Evolutionary conservation across 1,284 basidiomycete genomes (phyloP), one percentile per base, ranked within the genome.

Genomic region (Irpex lacteus): DNA sequence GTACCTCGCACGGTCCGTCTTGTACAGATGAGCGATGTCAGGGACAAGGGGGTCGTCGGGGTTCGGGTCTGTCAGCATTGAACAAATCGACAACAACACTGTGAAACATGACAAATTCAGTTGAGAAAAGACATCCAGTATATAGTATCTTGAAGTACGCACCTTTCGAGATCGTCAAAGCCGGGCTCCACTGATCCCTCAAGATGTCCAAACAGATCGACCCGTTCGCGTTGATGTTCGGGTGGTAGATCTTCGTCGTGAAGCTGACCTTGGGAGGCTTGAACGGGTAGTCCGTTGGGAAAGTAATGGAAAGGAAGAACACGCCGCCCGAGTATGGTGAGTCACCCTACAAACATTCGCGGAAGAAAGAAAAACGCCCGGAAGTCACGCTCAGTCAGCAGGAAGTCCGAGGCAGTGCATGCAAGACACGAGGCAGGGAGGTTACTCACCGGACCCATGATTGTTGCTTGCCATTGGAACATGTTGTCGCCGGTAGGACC

Each of bases 191-290:
- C 77, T 98, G 96, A 80, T 98, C 96, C 81, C 95, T 88, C 76
- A 98, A 82, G 75, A 98, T 98, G 79, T 98, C 98, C 72, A 99
- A 84, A 80, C 98, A 99, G 80, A 99, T 99, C 71, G 95, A 96
- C 59, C 98, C 98, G 73, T 98, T 96, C 69, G 92, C 91, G 77
- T 98, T 98, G 92, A 98, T 96, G 84, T 97, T 97, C 59, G 94
- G 94, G 79, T 97, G 95, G 78, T 95, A 96, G 71, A 94, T 94
- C 90, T 97, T 98, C 75, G 97, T 99, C 72, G 94, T 96, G 82
- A 99, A 99, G 81, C 92, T 93, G 79, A 99, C 95, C 87, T 98
- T 98, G 78, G 98, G 98, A 50, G 98, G 97, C 84, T 97, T 97
- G 90, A 98, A 98, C 52, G 96, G 96, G 83, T 98, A 98, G 80